A percentile compares a stretch with the other conserved stretches of the same genome.
Evolutionary conservation across 73 alveolate genomes (phyloP).

Genomic region (Stentor coeruleus): DNA sequence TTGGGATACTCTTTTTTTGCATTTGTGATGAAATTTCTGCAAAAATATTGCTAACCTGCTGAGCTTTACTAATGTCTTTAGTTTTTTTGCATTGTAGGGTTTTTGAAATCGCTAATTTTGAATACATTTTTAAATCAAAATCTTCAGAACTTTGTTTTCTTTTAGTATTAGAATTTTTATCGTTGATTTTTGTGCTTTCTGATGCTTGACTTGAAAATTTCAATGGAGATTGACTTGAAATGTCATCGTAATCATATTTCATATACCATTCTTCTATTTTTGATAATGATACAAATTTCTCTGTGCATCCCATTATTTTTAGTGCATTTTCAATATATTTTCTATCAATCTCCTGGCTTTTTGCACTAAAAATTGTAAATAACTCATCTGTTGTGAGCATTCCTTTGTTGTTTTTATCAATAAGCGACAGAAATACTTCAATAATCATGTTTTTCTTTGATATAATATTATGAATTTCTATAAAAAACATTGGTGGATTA

Average conservation of each 20-base stretch:
- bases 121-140: no score
- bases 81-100: neutral
- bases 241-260: neutral
- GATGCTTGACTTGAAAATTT: neutral
- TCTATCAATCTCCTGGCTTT: neutral
- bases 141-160: neutral
- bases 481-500: slow-evolving; percentile 20
- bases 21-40: neutral
- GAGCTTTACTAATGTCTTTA: neutral
- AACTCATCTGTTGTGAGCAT: neutral
- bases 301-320: neutral
- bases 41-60: neutral
- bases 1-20: slow-evolving; percentile 16
- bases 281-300: neutral
- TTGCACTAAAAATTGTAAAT: neutral
- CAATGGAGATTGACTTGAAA: neutral
- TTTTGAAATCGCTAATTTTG: no score
- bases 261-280: neutral
- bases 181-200: neutral
- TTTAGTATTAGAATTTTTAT: no score
- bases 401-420: slow-evolving; percentile 8
- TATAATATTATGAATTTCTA: neutral
- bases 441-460: slow-evolving; percentile 14
- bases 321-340: slow-evolving; percentile 13
- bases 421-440: slow-evolving; percentile 3